phyloP scores from a whole-genome alignment of 768 basidiomycete genomes.

The Rhodotorula diobovata region DNA sequence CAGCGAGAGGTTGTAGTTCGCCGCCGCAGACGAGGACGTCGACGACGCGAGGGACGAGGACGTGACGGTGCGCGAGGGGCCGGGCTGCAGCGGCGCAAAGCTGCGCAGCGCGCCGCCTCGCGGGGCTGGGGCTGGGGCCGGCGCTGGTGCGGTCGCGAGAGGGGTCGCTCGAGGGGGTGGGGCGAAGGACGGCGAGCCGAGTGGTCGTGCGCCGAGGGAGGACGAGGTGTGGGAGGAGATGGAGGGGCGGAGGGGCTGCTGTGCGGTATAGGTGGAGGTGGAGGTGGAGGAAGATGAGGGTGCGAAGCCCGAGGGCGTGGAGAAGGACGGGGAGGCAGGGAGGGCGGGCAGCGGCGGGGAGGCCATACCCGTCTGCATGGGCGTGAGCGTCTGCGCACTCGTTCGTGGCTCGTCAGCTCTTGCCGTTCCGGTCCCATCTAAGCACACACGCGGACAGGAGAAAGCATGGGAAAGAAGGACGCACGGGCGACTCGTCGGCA shows the following conservation, averaged over 20 bases:
- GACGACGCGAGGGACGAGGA: background rate
- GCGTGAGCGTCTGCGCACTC: slow-evolving; percentile 6
- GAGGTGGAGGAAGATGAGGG: slow-evolving; percentile 5
- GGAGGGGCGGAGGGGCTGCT: slow-evolving; percentile 1
- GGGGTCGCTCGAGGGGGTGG: background rate
- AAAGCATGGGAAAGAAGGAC: background rate
- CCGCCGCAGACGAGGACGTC: background rate
- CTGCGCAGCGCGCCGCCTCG: background rate
- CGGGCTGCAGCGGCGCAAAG: slow-evolving; percentile 34
- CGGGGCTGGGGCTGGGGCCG: background rate
- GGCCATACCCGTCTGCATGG: slow-evolving; percentile 8
- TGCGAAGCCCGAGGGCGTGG: background rate
- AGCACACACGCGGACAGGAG: too few relatives aligned
- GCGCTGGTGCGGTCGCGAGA: background rate
- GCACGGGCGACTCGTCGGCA: slow-evolving; percentile 24
- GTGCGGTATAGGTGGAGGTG: background rate
- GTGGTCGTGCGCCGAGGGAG: slow-evolving; percentile 29
- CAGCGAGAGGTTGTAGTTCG: slow-evolving; percentile 31
- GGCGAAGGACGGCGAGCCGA: slow-evolving; percentile 4
- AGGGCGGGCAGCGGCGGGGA: slow-evolving; percentile 16
- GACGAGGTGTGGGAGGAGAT: background rate
- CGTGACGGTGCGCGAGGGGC: slow-evolving; percentile 1
- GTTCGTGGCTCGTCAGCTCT: background rate
- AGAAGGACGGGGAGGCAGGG: background rate
- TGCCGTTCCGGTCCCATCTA: too few relatives aligned